Base-by-base conservation (phyloP, 2,329 filamentous ascomycete species). In the Trichophyton simii region DNA sequence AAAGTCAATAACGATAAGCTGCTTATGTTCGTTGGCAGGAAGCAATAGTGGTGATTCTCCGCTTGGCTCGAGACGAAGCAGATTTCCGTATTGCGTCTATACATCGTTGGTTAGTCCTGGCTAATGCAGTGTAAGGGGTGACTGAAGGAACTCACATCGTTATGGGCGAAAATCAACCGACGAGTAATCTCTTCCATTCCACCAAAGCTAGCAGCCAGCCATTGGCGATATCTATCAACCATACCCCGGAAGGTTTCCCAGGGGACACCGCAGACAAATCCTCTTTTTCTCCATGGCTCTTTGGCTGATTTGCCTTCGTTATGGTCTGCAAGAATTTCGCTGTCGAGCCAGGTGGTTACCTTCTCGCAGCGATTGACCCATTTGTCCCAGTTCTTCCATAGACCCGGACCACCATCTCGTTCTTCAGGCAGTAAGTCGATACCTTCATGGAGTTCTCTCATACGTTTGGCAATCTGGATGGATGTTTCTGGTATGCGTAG, bases 21-120 rank as follows among this genome's bases (percentile, higher is more conserved):
- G 92, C 74, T 95, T 97, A 77, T 99, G 94, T 67, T 92, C 86
- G 74, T 97, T 97, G 62, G 88, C 86, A 0, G 94, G 91, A 58
- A 94, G 83, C 9, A 96, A 81, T 6, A 97, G 82, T 0, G 92
- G 94, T 0, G 91, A 96, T 67, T 91, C 87, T 57, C 80, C 81
- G 44, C 77, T 77, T 1, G 83, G 83, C 66, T 89, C 83, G 72
- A 87, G 77, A 42, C 91, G 89, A 58, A 99, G 84, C 65, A 99
- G 94, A 71, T 99, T 99, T 65, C 94, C 94, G 70, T 99, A 97
- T 85, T 99, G 94, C 3, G 94, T 96, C 90, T 95, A 63, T 9
- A 8, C 48, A 15, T 15, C 38, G 62, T 3, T 44, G 58, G 57
- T 61, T 52, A 72, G 68, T 60, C 62, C 58, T 8, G 20, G 3